phyloP scores from a whole-genome alignment of 2,329 filamentous ascomycete species.

The Arthrobotrys musiformis region DNA sequence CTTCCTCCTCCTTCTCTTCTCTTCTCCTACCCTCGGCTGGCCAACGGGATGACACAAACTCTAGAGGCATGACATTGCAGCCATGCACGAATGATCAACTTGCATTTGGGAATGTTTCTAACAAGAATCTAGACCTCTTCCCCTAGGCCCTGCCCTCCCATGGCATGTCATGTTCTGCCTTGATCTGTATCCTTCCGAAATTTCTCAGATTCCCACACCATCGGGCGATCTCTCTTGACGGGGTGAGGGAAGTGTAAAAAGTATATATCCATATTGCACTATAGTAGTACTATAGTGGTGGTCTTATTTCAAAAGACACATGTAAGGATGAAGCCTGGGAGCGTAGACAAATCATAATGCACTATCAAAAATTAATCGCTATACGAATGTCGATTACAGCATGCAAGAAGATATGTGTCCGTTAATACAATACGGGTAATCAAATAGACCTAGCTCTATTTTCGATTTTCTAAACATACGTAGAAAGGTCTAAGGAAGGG shows the following conservation, averaged over 20 bases:
- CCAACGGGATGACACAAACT: constrained; percentile 21
- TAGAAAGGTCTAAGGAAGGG: background rate
- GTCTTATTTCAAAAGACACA: too few relatives aligned
- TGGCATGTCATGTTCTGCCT: background rate
- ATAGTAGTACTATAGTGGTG: too few relatives aligned
- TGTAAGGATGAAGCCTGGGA: too few relatives aligned
- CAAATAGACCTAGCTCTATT: too few relatives aligned
- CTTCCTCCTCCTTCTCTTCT: background rate
- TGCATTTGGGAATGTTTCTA: constrained; percentile 1
- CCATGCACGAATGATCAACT: constrained; percentile 16
- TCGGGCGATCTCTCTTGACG: background rate
- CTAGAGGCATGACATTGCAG: constrained; percentile 19
- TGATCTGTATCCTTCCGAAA: background rate
- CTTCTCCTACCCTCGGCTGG: background rate
- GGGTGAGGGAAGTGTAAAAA: background rate
- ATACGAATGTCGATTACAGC: background rate
- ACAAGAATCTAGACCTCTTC: background rate
- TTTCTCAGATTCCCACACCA: background rate
- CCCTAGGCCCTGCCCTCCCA: background rate
- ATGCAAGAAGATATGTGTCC: background rate
- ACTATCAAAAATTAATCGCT: background rate
- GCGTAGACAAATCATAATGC: background rate
- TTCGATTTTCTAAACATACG: too few relatives aligned
- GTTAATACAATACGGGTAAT: background rate
- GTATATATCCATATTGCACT: too few relatives aligned